Evolutionary conservation across 257 asterid genomes (phyloP), one percentile per base, ranked within the genome.

Genomic region (Solanum sparsipilum): DNA sequence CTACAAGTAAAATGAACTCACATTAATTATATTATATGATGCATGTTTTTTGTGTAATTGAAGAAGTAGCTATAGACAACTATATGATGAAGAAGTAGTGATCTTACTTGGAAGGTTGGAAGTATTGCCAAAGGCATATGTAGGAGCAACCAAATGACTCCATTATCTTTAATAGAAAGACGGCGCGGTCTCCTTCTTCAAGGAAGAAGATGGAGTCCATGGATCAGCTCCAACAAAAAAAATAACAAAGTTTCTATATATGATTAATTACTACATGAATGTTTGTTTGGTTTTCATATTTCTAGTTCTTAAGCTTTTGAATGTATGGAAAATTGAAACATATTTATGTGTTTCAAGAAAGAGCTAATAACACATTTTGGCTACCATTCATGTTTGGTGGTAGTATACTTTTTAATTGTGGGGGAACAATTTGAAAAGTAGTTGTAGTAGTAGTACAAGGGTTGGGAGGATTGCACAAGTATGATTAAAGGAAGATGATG

Each of bases 41-140:
- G 27, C 68, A 9, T 60, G 23, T 63, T 52, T 41, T 32, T 38
- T 63, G n/a, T 31, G 48, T 44, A 16, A 44, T 15, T 5, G 25
- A 35, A 85, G 39, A 56, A 56, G 65, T 4, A 67, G n/a, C 25
- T 31, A 21, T 60, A n/a, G 70, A 36, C 23, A 6, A 75, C 9
- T 4, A 41, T 78, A 39, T 41, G 60, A 78, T 27, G 32, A 29
- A 29, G 63, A 41, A 86, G 34, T 85, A 46, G 31, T 65, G 72
- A 15, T 68, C 90, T 90, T 85, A 96, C 98, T 93, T 94, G 87
- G 93, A 88, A 39, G 96, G 91, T 4, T 89, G 93, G 13, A 89
- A 15, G 86, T 91, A 92, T 48, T 93, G 92, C 98, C 98, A 94
- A 3, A 96, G 93, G 89, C 98, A 95, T 88, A 96, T 85, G 90